Percentiles rank a stretch among this genome's conserved stretches.
Conservation (phyloP, 768 basidiomycete genomes). For the Pisolithus sp. region DNA sequence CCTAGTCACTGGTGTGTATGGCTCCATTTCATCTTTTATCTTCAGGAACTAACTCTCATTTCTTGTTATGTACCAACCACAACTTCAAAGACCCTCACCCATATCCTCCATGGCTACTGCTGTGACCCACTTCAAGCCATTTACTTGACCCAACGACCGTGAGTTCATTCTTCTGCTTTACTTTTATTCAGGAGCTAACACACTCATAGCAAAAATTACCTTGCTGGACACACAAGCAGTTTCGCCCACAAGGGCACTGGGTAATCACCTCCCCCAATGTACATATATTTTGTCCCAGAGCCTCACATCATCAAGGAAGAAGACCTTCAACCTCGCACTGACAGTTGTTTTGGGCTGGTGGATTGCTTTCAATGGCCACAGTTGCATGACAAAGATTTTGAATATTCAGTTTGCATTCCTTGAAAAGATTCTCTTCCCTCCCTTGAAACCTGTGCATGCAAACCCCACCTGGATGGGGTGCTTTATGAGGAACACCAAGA, state of each 20-base stretch:
- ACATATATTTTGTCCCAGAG: slow-evolving; percentile 2
- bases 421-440: background rate
- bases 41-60: too few relatives aligned
- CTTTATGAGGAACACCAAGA: slow-evolving; percentile 1
- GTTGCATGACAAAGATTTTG: background rate
- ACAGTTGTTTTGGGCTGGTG: background rate
- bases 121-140: too few relatives aligned
- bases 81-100: too few relatives aligned
- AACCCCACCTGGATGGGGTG: slow-evolving; percentile 7
- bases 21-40: too few relatives aligned
- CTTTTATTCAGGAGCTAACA: background rate
- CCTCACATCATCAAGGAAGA: background rate
- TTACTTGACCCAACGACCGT: background rate
- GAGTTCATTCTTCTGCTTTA: background rate
- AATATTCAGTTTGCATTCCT: slow-evolving; percentile 2
- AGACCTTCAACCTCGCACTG: background rate
- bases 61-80: too few relatives aligned
- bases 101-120: too few relatives aligned
- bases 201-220: background rate
- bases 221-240: background rate
- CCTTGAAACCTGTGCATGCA: background rate
- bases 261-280: slow-evolving; percentile 4
- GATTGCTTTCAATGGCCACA: slow-evolving; percentile 5
- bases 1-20: too few relatives aligned
- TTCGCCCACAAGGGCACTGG: background rate